phyloP scores from a whole-genome alignment of 176 grass and related monocot species.

The Avena eriantha region DNA sequence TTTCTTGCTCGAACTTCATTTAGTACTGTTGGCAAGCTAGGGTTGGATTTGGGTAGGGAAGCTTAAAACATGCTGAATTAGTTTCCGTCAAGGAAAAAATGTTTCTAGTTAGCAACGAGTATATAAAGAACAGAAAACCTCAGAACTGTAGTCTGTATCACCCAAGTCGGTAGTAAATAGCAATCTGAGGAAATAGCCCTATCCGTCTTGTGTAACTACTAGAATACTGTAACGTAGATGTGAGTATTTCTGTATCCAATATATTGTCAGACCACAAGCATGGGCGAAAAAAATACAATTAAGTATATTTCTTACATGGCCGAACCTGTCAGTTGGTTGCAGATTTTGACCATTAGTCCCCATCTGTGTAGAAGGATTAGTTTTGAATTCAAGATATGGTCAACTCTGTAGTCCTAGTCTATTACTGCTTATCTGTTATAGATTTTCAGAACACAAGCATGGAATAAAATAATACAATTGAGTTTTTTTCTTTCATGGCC shows the following conservation, averaged over 20 bases:
- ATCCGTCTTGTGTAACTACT: neutral
- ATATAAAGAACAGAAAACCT: neutral
- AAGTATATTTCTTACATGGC: neutral
- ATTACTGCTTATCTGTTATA: neutral
- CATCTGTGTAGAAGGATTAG: neutral
- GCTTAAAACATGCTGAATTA: neutral
- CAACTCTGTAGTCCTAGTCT: neutral
- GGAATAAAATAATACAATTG: neutral
- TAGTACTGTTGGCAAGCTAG: neutral
- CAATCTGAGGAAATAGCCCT: neutral
- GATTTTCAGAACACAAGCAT: neutral
- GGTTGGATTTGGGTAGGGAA: neutral
- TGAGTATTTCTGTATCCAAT: neutral
- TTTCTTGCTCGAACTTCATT: neutral
- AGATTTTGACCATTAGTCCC: slow-evolving; percentile 20
- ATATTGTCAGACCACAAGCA: neutral
- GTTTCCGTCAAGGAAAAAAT: neutral
- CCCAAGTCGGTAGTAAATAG: neutral
- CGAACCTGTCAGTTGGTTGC: neutral
- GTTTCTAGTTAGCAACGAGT: neutral
- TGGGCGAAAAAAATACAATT: neutral
- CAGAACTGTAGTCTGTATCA: neutral
- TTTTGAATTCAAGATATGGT: slow-evolving; percentile 30
- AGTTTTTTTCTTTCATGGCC: neutral
- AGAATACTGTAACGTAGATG: neutral